Conservation (phyloP, 768 basidiomycete species). For the Fomitopsis serialis region DNA sequence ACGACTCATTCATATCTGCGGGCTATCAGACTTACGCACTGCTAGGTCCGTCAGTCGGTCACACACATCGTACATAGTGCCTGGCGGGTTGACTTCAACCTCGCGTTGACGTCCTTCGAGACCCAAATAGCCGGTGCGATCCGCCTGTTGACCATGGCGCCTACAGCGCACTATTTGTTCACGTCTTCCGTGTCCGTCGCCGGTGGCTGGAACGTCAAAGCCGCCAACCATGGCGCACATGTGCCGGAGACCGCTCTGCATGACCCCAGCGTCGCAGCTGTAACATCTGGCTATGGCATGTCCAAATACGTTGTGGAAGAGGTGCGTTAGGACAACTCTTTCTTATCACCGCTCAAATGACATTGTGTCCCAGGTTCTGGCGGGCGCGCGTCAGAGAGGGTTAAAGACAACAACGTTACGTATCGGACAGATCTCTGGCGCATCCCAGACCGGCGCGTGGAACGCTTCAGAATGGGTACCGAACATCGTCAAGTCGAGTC, state of each 20-base stretch:
- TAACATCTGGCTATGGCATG: slow-evolving; percentile 37
- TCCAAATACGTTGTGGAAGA: slow-evolving; percentile 40
- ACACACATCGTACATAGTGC: slow-evolving; percentile 29
- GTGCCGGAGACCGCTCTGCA: slow-evolving; percentile 22
- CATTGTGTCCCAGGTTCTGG: slow-evolving; percentile 9
- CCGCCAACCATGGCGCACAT: neutral
- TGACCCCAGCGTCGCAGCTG: slow-evolving; percentile 24
- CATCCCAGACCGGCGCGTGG: slow-evolving; percentile 24
- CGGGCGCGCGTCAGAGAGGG: slow-evolving; percentile 20
- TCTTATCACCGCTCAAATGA: no score
- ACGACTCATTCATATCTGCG: neutral
- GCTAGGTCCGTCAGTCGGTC: slow-evolving; percentile 8
- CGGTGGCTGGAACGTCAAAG: slow-evolving; percentile 3
- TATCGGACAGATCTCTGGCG: slow-evolving; percentile 28
- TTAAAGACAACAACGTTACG: slow-evolving; percentile 28
- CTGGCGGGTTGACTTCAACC: slow-evolving; percentile 37
- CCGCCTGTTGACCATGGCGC: slow-evolving; percentile 28
- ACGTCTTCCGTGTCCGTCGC: slow-evolving; percentile 30
- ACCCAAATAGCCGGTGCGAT: slow-evolving; percentile 25
- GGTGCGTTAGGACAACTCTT: no score
- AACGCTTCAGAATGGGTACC: slow-evolving; percentile 28
- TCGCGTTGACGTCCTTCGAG: slow-evolving; percentile 27
- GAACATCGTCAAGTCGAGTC: slow-evolving; percentile 25
- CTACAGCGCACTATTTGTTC: slow-evolving; percentile 24
- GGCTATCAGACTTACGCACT: neutral